Evolutionary conservation across 352 stramenopile species (phyloP), one percentile per base, ranked within the genome.

Genomic region (Globisporangium spinosum): DNA sequence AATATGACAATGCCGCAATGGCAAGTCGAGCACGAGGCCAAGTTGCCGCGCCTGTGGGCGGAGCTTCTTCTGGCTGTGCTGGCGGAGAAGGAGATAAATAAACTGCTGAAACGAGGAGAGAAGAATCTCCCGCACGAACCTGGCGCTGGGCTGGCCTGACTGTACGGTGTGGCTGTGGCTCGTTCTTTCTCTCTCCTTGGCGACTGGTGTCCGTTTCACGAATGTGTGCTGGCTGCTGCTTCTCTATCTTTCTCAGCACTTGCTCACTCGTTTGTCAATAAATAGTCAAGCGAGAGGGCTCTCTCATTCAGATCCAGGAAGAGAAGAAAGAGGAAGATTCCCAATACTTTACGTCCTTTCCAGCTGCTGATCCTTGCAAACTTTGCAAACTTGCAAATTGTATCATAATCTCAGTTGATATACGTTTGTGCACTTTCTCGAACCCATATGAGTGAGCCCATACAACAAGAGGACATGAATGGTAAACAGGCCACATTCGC

Each of bases 261-360:
- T 25, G 32, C 54, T 43, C 2, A 12, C 54, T 60, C 27, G 27
- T 43, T 43, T 38, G 54, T 43, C 54, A 60, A 60, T 60, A 60
- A 60, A 60, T 60, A 60, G 54, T 27, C 4, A 9, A 43, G 35
- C 6, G 12, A 32, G 47, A 25, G 45, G 17, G 45, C n/a, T 22
- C n/a, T 22, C 20, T 53, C 45, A 53, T 51, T 1, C 22, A 57
- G 51, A 57, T 8, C 6, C 23, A n/a, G 1, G 34, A 29, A 35
- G 15, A 23, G n/a, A 38, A n/a, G 25, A 2, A 54, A 43, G 35
- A 43, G 9, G 9, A 43, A 43, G 35, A 15, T 43, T 43, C 35
- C 10, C 35, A 43, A 38, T 43, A 9, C 35, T 17, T 15, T 43
- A 43, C 9, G 35, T 43, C 35, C 35, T 43, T 43, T 43, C 35